Evolutionary conservation across 768 basidiomycete species (phyloP).

Genomic region (Boletus subcaerulescens): DNA sequence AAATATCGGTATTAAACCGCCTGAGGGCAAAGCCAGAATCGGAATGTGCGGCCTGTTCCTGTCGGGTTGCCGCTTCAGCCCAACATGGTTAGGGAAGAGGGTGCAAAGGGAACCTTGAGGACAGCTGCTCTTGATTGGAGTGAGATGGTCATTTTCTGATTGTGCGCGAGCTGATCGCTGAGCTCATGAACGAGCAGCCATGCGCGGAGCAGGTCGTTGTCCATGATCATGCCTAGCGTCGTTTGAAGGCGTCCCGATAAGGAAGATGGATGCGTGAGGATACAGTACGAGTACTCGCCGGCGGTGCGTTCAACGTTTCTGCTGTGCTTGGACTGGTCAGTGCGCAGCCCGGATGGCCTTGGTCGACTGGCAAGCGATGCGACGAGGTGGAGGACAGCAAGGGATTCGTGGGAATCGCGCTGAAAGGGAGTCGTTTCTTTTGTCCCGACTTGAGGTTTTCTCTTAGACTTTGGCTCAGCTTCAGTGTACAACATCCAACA

Average conservation of each 20-base stretch:
- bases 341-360: no score
- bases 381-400: neutral
- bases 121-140: slow-evolving; percentile 67
- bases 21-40: slow-evolving; percentile 76
- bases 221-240: slow-evolving; percentile 43
- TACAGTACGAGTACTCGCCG: slow-evolving; percentile 5
- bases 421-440: neutral
- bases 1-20: slow-evolving; percentile 84
- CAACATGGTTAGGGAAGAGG: slow-evolving; percentile 4
- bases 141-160: slow-evolving; percentile 68
- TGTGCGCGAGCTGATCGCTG: slow-evolving; percentile 77
- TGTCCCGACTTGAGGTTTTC: neutral
- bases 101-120: slow-evolving; percentile 64
- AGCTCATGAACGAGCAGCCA: slow-evolving; percentile 82
- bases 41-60: slow-evolving; percentile 74
- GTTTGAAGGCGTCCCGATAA: slow-evolving; percentile 2
- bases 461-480: slow-evolving; percentile 17
- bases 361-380: no score
- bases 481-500: slow-evolving; percentile 28
- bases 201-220: slow-evolving; percentile 67
- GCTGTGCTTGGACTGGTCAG: neutral
- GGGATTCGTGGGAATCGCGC: slow-evolving; percentile 19
- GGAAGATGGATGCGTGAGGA: neutral
- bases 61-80: slow-evolving; percentile 10
- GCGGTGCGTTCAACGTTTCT: neutral